Conservation (phyloP, 106 monocot species). For the Triglochin maritima region DNA sequence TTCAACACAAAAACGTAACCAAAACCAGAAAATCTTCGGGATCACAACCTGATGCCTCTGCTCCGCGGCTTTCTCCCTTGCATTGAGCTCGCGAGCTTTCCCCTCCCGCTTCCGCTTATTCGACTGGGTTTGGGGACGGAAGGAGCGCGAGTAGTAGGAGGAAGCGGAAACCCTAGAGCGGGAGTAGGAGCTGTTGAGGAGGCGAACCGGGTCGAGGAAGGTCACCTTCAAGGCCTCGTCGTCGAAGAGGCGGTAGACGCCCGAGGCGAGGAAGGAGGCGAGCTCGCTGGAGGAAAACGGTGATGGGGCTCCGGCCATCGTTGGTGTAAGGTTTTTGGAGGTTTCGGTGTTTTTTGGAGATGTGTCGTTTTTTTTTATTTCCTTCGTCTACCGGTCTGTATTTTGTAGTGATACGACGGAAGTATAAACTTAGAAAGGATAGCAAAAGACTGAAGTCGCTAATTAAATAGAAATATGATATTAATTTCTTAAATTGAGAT, state of each 20-base stretch:
- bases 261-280: slow-evolving; percentile 41
- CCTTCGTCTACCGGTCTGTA: too few relatives aligned
- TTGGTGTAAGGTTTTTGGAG: too few relatives aligned
- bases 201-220: slow-evolving; percentile 79
- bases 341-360: too few relatives aligned
- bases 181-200: slow-evolving; percentile 61
- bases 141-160: slow-evolving; percentile 69
- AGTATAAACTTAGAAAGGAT: too few relatives aligned
- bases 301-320: neutral
- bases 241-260: slow-evolving; percentile 43
- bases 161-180: slow-evolving; percentile 41
- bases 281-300: slow-evolving; percentile 19
- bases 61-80: slow-evolving; percentile 54
- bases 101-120: slow-evolving; percentile 29
- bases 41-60: slow-evolving; percentile 46
- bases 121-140: slow-evolving; percentile 10
- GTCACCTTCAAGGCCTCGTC: slow-evolving; percentile 14
- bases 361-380: too few relatives aligned
- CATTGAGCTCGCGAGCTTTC: slow-evolving; percentile 32
- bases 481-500: too few relatives aligned
- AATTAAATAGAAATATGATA: too few relatives aligned
- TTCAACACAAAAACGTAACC: too few relatives aligned
- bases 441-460: too few relatives aligned
- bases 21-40: too few relatives aligned
- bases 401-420: too few relatives aligned